phyloP scores from a whole-genome alignment of 1,139 yeast species.

The Yamadazyma diddensiae region DNA sequence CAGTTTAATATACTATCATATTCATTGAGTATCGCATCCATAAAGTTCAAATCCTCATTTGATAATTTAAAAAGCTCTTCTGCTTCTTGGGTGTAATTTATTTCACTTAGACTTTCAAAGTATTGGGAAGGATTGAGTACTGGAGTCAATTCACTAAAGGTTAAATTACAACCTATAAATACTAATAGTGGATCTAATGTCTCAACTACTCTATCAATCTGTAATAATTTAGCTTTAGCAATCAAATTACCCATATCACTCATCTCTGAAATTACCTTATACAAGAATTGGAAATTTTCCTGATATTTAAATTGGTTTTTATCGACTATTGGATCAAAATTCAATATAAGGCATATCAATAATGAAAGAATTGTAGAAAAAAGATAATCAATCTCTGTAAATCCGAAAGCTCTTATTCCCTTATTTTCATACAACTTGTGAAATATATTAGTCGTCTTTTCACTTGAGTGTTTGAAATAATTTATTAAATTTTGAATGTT shows the following conservation, averaged over 20 bases:
- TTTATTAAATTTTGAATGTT: slow-evolving; percentile 20
- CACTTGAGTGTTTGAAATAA: slow-evolving; percentile 22
- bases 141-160: neutral
- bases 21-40: slow-evolving; percentile 8
- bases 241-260: slow-evolving; percentile 21
- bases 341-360: slow-evolving; percentile 21
- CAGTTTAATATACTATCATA: slow-evolving; percentile 8
- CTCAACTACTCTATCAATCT: slow-evolving; percentile 17
- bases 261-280: slow-evolving; percentile 24
- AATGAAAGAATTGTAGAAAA: slow-evolving; percentile 22
- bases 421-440: slow-evolving; percentile 19
- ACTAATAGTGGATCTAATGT: slow-evolving; percentile 10
- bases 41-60: slow-evolving; percentile 9
- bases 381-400: slow-evolving; percentile 27
- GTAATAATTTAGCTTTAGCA: slow-evolving; percentile 24
- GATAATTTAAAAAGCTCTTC: slow-evolving; percentile 6
- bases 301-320: slow-evolving; percentile 13
- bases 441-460: slow-evolving; percentile 25
- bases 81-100: neutral
- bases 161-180: neutral
- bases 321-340: slow-evolving; percentile 10
- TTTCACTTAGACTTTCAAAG: neutral
- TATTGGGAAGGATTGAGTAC: neutral
- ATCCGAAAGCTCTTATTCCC: slow-evolving; percentile 22
- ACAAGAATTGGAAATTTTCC: slow-evolving; percentile 19